These are phyloP conservation scores for Termitomyces sp. DNA, from an alignment of 768 basidiomycete species.

Conservation along the genomic window DNA sequence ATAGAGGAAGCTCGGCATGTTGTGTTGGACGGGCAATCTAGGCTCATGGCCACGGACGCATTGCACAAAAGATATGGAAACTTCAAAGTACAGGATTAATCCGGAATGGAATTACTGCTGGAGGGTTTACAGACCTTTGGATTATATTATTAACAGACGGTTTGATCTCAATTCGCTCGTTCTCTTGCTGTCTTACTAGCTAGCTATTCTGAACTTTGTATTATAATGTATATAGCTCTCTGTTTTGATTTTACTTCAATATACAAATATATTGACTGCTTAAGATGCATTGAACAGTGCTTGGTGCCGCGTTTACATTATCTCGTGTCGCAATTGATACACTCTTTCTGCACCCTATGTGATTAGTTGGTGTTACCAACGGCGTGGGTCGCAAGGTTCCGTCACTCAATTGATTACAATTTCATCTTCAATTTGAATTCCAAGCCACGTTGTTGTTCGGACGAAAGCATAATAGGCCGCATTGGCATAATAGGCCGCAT, in stretches of 20 bases:
- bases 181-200: background rate
- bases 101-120: conserved; percentile 7
- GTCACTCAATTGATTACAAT: too few relatives aligned
- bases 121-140: background rate
- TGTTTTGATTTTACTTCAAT: conserved; percentile 20
- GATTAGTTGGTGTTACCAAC: too few relatives aligned
- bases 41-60: background rate
- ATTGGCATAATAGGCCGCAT: too few relatives aligned
- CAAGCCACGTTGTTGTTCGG: too few relatives aligned
- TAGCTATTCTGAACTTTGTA: conserved; percentile 4
- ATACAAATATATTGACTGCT: conserved; percentile 3
- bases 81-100: background rate
- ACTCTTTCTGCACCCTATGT: too few relatives aligned
- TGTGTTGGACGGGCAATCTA: conserved; percentile 22
- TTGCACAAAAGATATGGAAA: background rate
- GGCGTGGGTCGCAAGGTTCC: too few relatives aligned
- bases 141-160: background rate
- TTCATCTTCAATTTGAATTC: too few relatives aligned
- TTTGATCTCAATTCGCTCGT: background rate
- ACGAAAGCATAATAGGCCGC: too few relatives aligned
- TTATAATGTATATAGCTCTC: conserved; percentile 11
- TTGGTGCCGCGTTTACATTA: background rate
- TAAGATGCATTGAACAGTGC: background rate
- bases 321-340: too few relatives aligned
- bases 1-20: conserved; percentile 1